A percentile compares a stretch with the other conserved stretches of the same genome.
Conservation (phyloP, 345 rosid genomes). For the Eucalyptus tenuipes region DNA sequence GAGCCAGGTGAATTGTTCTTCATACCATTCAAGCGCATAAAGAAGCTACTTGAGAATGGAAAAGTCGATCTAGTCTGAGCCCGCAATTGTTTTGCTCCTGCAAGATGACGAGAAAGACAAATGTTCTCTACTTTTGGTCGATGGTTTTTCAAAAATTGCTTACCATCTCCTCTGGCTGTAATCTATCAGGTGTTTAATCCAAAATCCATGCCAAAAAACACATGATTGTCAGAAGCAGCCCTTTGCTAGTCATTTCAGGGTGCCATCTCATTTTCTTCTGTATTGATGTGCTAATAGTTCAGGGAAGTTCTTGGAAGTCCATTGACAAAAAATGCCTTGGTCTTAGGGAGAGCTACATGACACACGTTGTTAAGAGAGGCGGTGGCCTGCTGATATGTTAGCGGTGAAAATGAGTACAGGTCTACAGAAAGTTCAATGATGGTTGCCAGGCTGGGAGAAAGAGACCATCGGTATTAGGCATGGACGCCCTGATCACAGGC, state of each 20-base stretch:
- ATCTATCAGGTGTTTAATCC: not conserved
- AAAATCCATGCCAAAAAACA: not conserved
- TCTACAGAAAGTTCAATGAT: not conserved
- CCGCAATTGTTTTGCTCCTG: not conserved
- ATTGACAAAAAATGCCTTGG: not conserved
- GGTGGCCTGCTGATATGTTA: not conserved
- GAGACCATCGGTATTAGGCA: not conserved
- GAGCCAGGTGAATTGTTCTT: constrained; percentile 14
- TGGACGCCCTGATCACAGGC: not conserved
- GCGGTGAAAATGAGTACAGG: not conserved
- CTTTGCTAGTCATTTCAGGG: not conserved
- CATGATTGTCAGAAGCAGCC: not conserved
- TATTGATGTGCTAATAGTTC: not conserved
- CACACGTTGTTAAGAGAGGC: not conserved
- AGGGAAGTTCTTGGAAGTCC: not conserved
- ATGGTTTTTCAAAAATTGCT: not conserved
- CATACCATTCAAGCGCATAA: constrained; percentile 6
- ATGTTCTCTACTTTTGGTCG: not conserved
- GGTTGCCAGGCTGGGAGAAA: not conserved
- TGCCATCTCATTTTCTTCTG: not conserved
- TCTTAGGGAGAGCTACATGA: not conserved
- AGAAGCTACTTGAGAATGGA: constrained; percentile 4
- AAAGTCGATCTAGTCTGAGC: constrained; percentile 12
- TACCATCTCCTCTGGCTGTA: not conserved
- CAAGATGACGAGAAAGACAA: not conserved